Conservation (phyloP, 176 grass and related monocot genomes). For the Dendrocalamus sinicus region DNA sequence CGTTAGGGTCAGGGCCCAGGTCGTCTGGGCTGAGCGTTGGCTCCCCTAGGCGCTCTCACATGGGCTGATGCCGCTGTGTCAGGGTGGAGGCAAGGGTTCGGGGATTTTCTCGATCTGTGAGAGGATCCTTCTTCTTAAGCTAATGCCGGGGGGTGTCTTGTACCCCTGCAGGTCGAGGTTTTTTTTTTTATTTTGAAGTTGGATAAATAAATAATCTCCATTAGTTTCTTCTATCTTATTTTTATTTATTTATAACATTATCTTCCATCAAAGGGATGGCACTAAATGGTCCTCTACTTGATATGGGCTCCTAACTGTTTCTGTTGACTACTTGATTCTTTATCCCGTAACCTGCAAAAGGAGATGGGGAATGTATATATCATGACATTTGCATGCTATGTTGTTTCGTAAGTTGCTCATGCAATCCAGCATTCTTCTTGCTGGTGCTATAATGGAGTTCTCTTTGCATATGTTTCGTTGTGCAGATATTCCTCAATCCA, state of each 20-base stretch:
- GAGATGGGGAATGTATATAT: not conserved
- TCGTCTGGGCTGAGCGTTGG: too few relatives aligned
- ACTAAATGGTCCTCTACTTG: not conserved
- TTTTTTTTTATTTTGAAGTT: constrained; percentile 1
- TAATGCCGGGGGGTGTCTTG: too few relatives aligned
- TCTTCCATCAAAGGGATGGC: not conserved
- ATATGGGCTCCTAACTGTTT: not conserved
- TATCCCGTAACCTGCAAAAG: not conserved
- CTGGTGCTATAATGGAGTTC: constrained; percentile 1
- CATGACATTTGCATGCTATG: not conserved
- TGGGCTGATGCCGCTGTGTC: too few relatives aligned
- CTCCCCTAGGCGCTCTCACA: too few relatives aligned
- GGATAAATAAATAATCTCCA: not conserved
- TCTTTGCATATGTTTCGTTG: not conserved
- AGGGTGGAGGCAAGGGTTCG: too few relatives aligned
- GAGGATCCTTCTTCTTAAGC: too few relatives aligned
- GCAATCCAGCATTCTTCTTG: not conserved
- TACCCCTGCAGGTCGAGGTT: too few relatives aligned
- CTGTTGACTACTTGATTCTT: not conserved
- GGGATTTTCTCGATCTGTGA: too few relatives aligned
- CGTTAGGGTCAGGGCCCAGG: too few relatives aligned
- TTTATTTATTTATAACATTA: constrained; percentile 2
- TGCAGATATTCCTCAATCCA: constrained; percentile 72
- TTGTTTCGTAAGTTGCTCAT: not conserved
- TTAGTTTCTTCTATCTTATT: not conserved